Percentiles rank a stretch among this genome's conserved stretches.
These are phyloP conservation scores for Pelargonium exstipulatum DNA, from an alignment of 441 rosid genomes.

Conservation along the genomic window DNA sequence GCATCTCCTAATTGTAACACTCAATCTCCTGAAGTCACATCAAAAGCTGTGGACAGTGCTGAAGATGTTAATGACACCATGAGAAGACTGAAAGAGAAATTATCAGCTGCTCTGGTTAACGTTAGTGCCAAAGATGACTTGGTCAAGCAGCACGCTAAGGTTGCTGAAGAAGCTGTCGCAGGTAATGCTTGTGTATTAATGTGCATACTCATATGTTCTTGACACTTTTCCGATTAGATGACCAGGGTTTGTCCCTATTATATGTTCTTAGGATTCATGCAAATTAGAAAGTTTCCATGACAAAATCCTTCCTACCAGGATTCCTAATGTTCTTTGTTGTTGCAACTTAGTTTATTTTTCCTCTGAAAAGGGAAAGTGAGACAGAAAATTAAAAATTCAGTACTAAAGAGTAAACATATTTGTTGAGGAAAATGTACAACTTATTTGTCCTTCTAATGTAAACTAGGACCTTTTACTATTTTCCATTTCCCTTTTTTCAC, in stretches of 20 bases:
- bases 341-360: no score
- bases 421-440: neutral
- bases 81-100: slow-evolving; percentile 50
- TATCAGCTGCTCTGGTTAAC: slow-evolving; percentile 66
- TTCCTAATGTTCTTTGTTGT: no score
- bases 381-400: no score
- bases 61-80: slow-evolving; percentile 49
- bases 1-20: slow-evolving; percentile 34
- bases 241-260: no score
- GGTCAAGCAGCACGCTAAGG: slow-evolving; percentile 80
- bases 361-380: no score
- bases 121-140: slow-evolving; percentile 67
- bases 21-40: slow-evolving; percentile 51
- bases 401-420: no score
- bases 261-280: no score
- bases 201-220: neutral
- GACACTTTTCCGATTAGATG: no score
- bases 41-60: slow-evolving; percentile 38
- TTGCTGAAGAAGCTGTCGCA: slow-evolving; percentile 91
- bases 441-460: neutral
- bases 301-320: no score
- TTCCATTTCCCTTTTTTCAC: neutral
- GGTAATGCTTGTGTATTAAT: slow-evolving; percentile 31
- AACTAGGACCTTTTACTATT: neutral
- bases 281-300: no score